A percentile compares a stretch with the other conserved stretches of the same genome.
Evolutionary conservation across 345 rosid genomes (phyloP).

Genomic region (Aethionema arabicum): DNA sequence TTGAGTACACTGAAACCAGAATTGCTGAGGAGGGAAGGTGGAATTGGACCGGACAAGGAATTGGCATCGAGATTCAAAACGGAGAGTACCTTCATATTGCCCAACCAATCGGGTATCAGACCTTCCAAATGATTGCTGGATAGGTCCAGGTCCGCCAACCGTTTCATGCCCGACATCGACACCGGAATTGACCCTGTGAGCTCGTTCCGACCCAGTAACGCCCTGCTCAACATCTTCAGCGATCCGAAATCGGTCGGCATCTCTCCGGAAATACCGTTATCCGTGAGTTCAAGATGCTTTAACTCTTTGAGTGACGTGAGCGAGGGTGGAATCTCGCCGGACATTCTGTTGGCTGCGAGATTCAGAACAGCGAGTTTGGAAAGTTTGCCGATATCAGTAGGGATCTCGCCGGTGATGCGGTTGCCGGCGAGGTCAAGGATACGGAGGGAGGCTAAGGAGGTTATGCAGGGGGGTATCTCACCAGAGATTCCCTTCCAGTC

Average conservation of each 20-base stretch:
- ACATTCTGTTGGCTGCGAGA: conserved; percentile 72
- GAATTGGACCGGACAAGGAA: conserved; percentile 57
- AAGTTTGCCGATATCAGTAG: conserved; percentile 62
- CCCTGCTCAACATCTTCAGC: conserved; percentile 77
- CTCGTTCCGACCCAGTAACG: conserved; percentile 64
- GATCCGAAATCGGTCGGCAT: conserved; percentile 70
- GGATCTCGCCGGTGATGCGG: conserved; percentile 64
- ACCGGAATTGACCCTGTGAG: conserved; percentile 67
- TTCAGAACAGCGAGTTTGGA: conserved; percentile 60
- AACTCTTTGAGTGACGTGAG: conserved; percentile 55
- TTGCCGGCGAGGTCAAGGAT: conserved; percentile 82
- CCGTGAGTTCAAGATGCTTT: conserved; percentile 73
- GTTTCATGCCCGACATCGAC: conserved; percentile 54
- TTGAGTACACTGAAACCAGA: conserved; percentile 66
- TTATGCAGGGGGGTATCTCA: conserved; percentile 61
- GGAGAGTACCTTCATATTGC: conserved; percentile 76
- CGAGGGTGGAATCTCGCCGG: conserved; percentile 65
- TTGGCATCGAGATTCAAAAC: conserved; percentile 69
- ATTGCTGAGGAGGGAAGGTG: conserved; percentile 50
- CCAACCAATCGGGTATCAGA: conserved; percentile 58
- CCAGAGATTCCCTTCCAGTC: conserved; percentile 92
- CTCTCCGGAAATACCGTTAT: conserved; percentile 59
- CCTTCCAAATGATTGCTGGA: conserved; percentile 67
- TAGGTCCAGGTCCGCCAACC: conserved; percentile 86
- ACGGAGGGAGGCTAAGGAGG: conserved; percentile 61